phyloP scores from a whole-genome alignment of 176 grass and related monocot genomes.

The Elymus sibiricus region DNA sequence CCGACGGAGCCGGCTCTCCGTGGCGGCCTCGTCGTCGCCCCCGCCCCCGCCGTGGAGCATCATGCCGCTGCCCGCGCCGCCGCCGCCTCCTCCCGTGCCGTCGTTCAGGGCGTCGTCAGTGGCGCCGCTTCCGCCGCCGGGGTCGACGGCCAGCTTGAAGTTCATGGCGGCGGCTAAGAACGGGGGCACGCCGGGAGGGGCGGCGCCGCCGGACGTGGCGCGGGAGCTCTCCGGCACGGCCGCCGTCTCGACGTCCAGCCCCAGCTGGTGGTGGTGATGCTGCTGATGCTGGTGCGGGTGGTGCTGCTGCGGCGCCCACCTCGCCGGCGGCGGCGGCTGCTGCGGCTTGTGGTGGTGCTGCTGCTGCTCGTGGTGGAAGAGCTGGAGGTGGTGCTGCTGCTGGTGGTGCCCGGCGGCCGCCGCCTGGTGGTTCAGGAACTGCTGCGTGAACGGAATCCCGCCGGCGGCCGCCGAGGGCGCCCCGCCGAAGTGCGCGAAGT shows the following conservation, averaged over 20 bases:
- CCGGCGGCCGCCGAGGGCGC: not conserved
- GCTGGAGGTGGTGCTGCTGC: constrained; percentile 53
- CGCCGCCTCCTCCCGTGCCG: constrained; percentile 35
- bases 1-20: constrained; percentile 50
- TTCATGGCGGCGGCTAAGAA: constrained; percentile 73
- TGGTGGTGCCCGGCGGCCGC: not conserved
- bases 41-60: constrained; percentile 51
- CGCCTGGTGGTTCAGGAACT: constrained; percentile 72
- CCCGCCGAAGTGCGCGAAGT: constrained; percentile 51
- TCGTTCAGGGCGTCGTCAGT: constrained; percentile 55
- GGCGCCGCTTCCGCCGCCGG: constrained; percentile 61
- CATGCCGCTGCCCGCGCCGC: constrained; percentile 38
- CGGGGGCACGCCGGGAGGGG: constrained; percentile 32
- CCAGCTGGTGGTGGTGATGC: constrained; percentile 54
- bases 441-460: constrained; percentile 71
- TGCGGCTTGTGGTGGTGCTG: constrained; percentile 36
- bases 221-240: constrained; percentile 47
- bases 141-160: constrained; percentile 80
- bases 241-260: constrained; percentile 71
- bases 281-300: constrained; percentile 37
- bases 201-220: constrained; percentile 8
- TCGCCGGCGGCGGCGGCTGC: not conserved
- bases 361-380: constrained; percentile 64
- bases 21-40: constrained; percentile 54
- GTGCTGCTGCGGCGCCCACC: constrained; percentile 28